phyloP scores from a whole-genome alignment of 805 yeast species.

The Priceomyces medius region DNA sequence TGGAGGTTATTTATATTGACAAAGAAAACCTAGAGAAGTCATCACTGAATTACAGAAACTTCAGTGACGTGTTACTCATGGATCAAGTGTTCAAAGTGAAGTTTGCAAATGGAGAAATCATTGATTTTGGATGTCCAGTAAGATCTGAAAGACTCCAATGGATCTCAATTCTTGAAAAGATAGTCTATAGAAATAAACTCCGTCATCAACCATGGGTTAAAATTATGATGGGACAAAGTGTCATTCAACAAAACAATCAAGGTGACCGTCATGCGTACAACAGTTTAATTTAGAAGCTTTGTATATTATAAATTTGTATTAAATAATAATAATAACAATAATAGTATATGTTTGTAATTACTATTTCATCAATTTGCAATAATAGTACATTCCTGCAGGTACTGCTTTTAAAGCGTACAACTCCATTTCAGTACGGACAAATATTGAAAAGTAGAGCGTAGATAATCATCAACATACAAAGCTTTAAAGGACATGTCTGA shows the following conservation, averaged over 20 bases:
- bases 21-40: slow-evolving; percentile 30
- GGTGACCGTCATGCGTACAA: slow-evolving; percentile 2
- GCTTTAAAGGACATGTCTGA: slow-evolving; percentile 7
- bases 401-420: too few species aligned
- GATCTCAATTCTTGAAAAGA: slow-evolving; percentile 58
- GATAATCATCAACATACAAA: too few species aligned
- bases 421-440: not conserved
- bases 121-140: slow-evolving; percentile 83
- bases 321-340: not conserved
- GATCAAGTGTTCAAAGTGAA: slow-evolving; percentile 73
- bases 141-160: slow-evolving; percentile 60
- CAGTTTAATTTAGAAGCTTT: slow-evolving; percentile 1
- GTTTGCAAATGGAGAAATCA: slow-evolving; percentile 77
- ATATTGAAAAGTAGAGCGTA: not conserved
- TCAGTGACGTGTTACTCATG: slow-evolving; percentile 68
- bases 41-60: slow-evolving; percentile 49
- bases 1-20: slow-evolving; percentile 47
- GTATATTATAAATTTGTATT: not conserved
- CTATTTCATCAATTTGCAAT: too few species aligned
- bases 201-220: slow-evolving; percentile 64
- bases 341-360: too few species aligned
- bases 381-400: too few species aligned
- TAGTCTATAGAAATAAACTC: slow-evolving; percentile 54
- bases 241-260: not conserved
- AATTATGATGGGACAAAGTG: slow-evolving; percentile 31